Percentiles rank a stretch among this genome's conserved stretches.
phyloP scores from a whole-genome alignment of 495 filamentous ascomycete species.

The Letharia columbiana region DNA sequence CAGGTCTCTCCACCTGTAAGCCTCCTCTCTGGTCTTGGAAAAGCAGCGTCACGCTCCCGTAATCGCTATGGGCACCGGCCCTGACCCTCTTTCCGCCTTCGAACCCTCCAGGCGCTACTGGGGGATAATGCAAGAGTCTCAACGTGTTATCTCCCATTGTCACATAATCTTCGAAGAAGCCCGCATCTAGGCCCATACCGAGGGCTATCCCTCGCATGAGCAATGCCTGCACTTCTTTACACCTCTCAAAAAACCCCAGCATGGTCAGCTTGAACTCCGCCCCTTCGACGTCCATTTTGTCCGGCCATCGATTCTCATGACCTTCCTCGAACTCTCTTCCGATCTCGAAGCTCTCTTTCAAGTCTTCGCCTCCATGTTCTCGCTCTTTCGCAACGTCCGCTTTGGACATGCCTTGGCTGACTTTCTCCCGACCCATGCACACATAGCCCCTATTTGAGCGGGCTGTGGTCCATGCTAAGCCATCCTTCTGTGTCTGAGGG shows the following conservation, averaged over 20 bases:
- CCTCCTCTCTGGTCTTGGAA: conserved; percentile 84
- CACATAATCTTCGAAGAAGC: conserved; percentile 71
- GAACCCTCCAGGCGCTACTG: conserved; percentile 60
- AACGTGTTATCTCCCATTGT: conserved; percentile 75
- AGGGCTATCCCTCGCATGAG: conserved; percentile 86
- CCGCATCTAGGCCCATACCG: conserved; percentile 63
- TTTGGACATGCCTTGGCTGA: conserved; percentile 48
- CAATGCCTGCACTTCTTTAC: conserved; percentile 64
- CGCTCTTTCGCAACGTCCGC: conserved; percentile 52
- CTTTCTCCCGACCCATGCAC: conserved; percentile 68
- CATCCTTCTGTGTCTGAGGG: conserved; percentile 59
- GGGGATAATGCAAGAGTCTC: conserved; percentile 82
- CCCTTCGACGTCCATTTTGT: conserved; percentile 39
- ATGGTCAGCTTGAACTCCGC: conserved; percentile 62
- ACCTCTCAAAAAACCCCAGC: conserved; percentile 60
- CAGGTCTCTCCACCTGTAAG: conserved; percentile 69
- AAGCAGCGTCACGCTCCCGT: conserved; percentile 77
- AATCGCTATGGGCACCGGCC: conserved; percentile 82
- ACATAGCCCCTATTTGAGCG: conserved; percentile 74
- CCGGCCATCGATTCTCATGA: conserved; percentile 75
- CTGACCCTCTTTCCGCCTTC: conserved; percentile 65
- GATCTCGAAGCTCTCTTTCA: conserved; percentile 82
- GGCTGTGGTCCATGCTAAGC: conserved; percentile 60
- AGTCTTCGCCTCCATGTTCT: conserved; percentile 50
- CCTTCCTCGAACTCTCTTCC: conserved; percentile 61